phyloP scores from a whole-genome alignment of 2,329 filamentous ascomycete genomes.

The Rutstroemia sydowiana region DNA sequence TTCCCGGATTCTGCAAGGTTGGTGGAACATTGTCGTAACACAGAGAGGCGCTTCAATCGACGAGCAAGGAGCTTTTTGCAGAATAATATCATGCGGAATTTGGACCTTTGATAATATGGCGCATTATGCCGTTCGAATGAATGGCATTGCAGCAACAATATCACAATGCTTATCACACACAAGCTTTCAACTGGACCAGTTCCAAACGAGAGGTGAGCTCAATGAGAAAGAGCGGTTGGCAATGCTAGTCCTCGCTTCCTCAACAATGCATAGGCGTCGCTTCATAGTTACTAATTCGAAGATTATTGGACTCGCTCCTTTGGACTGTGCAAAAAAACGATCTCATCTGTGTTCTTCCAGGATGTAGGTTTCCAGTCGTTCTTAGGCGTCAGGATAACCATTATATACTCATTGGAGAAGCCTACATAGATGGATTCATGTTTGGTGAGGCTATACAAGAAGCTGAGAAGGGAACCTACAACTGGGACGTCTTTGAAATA shows the following conservation, averaged over 20 bases:
- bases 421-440: conserved; percentile 25
- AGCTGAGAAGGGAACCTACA: conserved; percentile 9
- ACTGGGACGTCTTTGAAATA: conserved; percentile 17
- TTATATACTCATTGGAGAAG: conserved; percentile 23
- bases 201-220: neutral
- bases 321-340: conserved; percentile 17
- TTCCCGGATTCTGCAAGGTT: conserved; percentile 19
- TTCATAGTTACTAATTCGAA: conserved; percentile 14
- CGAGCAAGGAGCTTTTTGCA: conserved; percentile 16
- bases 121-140: conserved; percentile 15
- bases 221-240: conserved; percentile 15
- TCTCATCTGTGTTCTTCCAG: conserved; percentile 20
- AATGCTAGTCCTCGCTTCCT: conserved; percentile 16
- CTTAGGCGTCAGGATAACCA: conserved; percentile 13
- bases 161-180: neutral
- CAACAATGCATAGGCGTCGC: conserved; percentile 21
- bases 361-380: conserved; percentile 24
- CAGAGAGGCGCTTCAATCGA: conserved; percentile 7
- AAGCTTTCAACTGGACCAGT: neutral
- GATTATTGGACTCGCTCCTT: conserved; percentile 19
- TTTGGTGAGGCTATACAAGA: conserved; percentile 21
- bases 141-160: conserved; percentile 15
- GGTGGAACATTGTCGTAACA: conserved; percentile 21
- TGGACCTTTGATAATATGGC: conserved; percentile 16
- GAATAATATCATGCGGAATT: conserved; percentile 21